Conservation (phyloP, 2,329 filamentous ascomycete species). For the Lasiodiplodia sp. region DNA sequence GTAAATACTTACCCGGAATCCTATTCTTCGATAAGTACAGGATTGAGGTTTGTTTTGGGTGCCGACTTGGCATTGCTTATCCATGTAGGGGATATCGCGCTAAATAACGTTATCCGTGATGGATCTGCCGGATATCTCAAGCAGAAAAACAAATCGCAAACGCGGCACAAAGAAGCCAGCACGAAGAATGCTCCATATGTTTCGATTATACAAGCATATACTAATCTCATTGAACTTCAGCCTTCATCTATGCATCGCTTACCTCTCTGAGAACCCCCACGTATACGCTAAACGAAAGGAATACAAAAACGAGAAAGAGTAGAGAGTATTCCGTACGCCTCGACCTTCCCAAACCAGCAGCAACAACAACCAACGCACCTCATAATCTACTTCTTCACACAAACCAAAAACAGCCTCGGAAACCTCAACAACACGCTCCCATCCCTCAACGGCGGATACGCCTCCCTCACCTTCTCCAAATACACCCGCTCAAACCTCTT, state of each 20-base stretch:
- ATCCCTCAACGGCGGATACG: conserved; percentile 57
- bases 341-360: background rate
- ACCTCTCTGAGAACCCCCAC: background rate
- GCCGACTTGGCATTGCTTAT: background rate
- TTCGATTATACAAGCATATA: no score
- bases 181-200: no score
- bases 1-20: background rate
- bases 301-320: no score
- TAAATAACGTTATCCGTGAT: no score
- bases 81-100: background rate
- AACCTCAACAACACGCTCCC: conserved; percentile 64
- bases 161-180: no score
- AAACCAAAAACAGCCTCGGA: conserved; percentile 64
- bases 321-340: no score
- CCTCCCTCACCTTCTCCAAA: conserved; percentile 50
- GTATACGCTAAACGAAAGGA: no score
- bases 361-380: no score
- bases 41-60: background rate
- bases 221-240: no score
- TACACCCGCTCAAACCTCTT: conserved; percentile 58
- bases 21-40: background rate
- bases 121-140: no score
- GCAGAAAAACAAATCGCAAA: no score
- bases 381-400: background rate
- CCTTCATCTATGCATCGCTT: background rate